Conservation (phyloP, 225 moss, liverwort and hornwort species). For the Bryum argenteum region DNA sequence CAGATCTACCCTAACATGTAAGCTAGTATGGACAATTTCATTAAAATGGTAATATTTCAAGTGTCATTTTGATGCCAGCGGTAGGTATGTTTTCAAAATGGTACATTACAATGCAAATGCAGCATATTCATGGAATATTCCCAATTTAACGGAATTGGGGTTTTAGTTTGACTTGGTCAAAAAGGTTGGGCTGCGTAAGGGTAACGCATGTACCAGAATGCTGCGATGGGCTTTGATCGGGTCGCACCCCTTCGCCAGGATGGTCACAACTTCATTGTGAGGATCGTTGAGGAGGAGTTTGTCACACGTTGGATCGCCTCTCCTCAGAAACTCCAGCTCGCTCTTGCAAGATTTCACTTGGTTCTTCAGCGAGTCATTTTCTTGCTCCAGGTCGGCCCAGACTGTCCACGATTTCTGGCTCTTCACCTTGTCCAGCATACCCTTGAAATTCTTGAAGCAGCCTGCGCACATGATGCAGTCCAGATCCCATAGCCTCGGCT, state of each 20-base stretch:
- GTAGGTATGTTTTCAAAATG: no score
- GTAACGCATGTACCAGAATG: conserved; percentile 10
- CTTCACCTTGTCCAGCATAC: conserved; percentile 17
- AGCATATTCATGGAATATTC: no score
- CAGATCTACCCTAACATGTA: no score
- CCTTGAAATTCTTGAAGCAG: conserved; percentile 24
- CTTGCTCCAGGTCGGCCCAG: conserved; percentile 6
- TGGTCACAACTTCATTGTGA: conserved; percentile 18
- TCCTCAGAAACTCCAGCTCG: conserved; percentile 20
- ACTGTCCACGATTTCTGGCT: conserved; percentile 22
- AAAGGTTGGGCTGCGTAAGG: no score
- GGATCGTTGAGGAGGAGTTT: not conserved
- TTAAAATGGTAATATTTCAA: no score
- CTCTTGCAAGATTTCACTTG: not conserved
- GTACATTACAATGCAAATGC: no score
- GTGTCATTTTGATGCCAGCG: no score
- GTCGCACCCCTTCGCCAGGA: not conserved
- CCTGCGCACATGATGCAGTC: conserved; percentile 10
- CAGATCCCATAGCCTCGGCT: conserved; percentile 14
- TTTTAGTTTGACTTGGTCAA: no score
- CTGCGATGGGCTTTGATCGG: conserved; percentile 16
- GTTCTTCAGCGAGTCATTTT: not conserved
- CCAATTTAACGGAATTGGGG: no score
- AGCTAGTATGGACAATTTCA: no score
- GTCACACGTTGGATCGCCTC: not conserved